A percentile compares a stretch with the other conserved stretches of the same genome.
Evolutionary conservation across 768 basidiomycete genomes (phyloP).

Genomic region (Termitomyces sp.): DNA sequence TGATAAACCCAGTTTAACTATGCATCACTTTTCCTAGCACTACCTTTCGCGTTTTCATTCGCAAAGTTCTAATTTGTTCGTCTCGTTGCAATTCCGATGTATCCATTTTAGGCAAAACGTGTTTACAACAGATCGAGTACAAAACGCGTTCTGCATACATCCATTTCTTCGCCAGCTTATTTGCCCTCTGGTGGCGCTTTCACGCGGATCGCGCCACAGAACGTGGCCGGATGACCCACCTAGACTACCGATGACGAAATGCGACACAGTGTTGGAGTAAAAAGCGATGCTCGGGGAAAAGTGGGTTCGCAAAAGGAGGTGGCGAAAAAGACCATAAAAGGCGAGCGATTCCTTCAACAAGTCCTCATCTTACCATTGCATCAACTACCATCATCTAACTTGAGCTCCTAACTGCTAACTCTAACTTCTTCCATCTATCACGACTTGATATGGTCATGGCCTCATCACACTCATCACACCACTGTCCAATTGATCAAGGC

Average conservation of each 20-base stretch:
- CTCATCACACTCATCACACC: not conserved
- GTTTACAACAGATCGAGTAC: not conserved
- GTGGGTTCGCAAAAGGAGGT: slow-evolving; percentile 4
- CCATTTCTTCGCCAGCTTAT: not conserved
- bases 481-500: not conserved
- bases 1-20: not conserved
- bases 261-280: not conserved
- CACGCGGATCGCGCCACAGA: not conserved
- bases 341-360: not conserved
- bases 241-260: not conserved
- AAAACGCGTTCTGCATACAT: not conserved
- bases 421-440: not conserved
- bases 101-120: too few relatives aligned
- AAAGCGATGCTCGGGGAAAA: not conserved
- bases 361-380: not conserved
- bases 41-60: not conserved
- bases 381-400: slow-evolving; percentile 3
- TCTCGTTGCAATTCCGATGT: too few relatives aligned
- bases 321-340: slow-evolving; percentile 6
- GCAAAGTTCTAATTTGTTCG: not conserved
- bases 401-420: slow-evolving; percentile 1
- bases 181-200: not conserved
- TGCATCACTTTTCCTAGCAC: not conserved
- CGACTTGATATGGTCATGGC: not conserved
- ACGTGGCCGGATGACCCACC: not conserved